phyloP scores from a whole-genome alignment of 1,284 basidiomycete genomes.

The Microbotryum intermedium region DNA sequence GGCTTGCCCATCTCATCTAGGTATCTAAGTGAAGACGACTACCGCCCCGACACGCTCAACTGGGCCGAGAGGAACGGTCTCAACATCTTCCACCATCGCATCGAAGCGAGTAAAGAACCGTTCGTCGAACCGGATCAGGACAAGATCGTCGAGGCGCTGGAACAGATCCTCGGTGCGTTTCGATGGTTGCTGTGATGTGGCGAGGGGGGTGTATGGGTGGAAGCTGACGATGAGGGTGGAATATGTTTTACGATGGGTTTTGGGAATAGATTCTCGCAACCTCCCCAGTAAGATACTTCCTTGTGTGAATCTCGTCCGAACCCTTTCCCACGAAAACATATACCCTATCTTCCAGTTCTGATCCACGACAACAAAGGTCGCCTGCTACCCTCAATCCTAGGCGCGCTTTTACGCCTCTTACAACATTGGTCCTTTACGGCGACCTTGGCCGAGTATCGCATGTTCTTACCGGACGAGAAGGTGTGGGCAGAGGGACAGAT shows the following conservation, averaged over 20 bases:
- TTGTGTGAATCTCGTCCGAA: not conserved
- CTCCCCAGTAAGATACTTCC: slow-evolving; percentile 12
- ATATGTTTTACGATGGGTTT: too few relatives aligned
- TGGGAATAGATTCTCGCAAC: slow-evolving; percentile 17
- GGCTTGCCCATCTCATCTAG: slow-evolving; percentile 11
- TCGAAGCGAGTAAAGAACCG: slow-evolving; percentile 26
- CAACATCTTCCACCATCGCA: slow-evolving; percentile 18
- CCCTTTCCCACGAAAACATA: not conserved
- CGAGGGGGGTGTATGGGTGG: too few relatives aligned
- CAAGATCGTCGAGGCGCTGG: slow-evolving; percentile 12
- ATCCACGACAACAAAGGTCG: slow-evolving; percentile 31
- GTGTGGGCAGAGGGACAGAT: slow-evolving; percentile 10
- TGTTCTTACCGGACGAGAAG: slow-evolving; percentile 27
- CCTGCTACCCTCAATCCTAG: slow-evolving; percentile 20
- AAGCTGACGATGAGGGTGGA: too few relatives aligned
- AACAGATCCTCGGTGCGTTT: slow-evolving; percentile 14
- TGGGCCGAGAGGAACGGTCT: slow-evolving; percentile 18
- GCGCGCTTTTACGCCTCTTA: slow-evolving; percentile 15
- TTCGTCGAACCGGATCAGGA: slow-evolving; percentile 17
- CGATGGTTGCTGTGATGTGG: too few relatives aligned
- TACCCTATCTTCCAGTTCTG: slow-evolving; percentile 7
- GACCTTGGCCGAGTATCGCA: slow-evolving; percentile 18
- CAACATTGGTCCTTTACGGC: slow-evolving; percentile 22
- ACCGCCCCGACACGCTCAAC: slow-evolving; percentile 16
- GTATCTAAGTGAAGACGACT: slow-evolving; percentile 35